Percentiles rank a stretch among this genome's conserved stretches.
Evolutionary conservation across 2,329 filamentous ascomycete species (phyloP).

Genomic region (Hymenoscyphus albidus): DNA sequence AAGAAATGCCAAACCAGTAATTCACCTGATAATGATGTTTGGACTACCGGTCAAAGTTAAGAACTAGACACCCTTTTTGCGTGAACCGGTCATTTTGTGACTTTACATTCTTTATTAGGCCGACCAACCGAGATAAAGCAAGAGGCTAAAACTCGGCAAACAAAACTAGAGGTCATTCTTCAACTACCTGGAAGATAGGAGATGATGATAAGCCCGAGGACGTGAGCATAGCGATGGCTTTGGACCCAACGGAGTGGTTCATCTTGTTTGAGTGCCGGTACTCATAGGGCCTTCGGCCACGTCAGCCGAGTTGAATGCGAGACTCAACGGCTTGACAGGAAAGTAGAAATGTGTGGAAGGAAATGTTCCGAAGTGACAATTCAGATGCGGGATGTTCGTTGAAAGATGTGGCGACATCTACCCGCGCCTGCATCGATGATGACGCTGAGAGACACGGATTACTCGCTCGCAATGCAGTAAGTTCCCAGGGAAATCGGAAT

Average conservation of each 20-base stretch:
- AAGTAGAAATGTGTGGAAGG: neutral
- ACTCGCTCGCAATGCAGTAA: neutral
- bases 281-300: neutral
- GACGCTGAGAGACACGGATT: constrained; percentile 2
- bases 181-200: neutral
- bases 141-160: neutral
- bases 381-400: constrained; percentile 2
- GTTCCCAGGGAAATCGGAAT: neutral
- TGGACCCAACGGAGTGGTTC: constrained; percentile 1
- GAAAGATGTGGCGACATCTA: neutral
- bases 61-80: neutral
- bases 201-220: neutral
- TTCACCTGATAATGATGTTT: neutral
- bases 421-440: constrained; percentile 1
- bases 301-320: neutral
- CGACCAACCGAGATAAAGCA: neutral
- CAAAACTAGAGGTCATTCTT: neutral
- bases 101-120: neutral
- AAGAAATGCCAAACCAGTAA: neutral
- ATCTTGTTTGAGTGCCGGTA: constrained; percentile 3
- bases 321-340: constrained; percentile 12
- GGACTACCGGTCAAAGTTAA: neutral
- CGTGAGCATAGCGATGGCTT: neutral
- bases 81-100: neutral
- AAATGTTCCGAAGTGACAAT: constrained; percentile 4